phyloP scores from a whole-genome alignment of 345 rosid species.

The Eucalyptus fibrosa region DNA sequence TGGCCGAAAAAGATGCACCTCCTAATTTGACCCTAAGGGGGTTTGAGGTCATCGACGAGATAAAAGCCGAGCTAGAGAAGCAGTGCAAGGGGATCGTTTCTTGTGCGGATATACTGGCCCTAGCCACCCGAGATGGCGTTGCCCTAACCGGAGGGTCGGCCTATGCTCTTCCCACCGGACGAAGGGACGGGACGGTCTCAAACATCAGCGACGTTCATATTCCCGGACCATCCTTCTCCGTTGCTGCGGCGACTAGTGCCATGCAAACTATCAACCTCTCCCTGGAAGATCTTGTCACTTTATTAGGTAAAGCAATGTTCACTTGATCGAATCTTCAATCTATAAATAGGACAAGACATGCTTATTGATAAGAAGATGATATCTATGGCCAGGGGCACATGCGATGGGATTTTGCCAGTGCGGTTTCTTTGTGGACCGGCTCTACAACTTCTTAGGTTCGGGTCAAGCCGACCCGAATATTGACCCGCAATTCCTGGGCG shows the following conservation, averaged over 20 bases:
- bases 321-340: background rate
- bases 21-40: constrained; percentile 5
- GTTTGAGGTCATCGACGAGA: background rate
- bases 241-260: background rate
- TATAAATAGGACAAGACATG: background rate
- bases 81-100: constrained; percentile 3
- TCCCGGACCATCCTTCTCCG: background rate
- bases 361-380: background rate
- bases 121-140: constrained; percentile 2
- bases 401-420: constrained; percentile 3
- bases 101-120: constrained; percentile 4
- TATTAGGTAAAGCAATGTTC: background rate
- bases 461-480: background rate
- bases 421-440: background rate
- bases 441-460: background rate
- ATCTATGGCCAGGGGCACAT: background rate
- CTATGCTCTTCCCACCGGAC: background rate
- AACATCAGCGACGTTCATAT: background rate
- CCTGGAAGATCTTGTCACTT: background rate
- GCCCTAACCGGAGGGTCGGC: background rate
- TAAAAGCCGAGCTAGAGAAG: constrained; percentile 1
- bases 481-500: background rate
- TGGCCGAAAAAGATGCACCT: constrained; percentile 3
- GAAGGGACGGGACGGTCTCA: background rate
- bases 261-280: background rate